Conservation (phyloP, 2,329 filamentous ascomycete species). For the Xylariales sp. region DNA sequence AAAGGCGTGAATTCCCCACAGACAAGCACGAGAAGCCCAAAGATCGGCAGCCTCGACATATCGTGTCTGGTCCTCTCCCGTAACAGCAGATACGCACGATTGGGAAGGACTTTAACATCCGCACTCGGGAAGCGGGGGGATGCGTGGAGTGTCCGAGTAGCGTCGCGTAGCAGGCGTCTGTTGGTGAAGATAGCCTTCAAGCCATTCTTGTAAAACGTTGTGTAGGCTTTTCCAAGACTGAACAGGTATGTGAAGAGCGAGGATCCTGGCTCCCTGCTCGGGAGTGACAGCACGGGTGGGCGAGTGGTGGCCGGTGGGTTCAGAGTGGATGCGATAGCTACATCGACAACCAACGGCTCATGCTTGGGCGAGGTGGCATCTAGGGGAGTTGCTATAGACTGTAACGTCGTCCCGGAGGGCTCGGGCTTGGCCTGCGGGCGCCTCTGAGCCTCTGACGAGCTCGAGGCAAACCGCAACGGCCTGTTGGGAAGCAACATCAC, state of each 20-base stretch:
- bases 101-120: conserved; percentile 47
- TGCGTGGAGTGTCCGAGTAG: conserved; percentile 29
- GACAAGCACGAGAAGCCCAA: conserved; percentile 69
- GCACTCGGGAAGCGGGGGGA: conserved; percentile 9
- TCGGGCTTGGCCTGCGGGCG: too few species aligned
- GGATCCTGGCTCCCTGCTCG: conserved; percentile 43
- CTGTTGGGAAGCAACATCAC: not conserved
- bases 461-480: conserved; percentile 6
- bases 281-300: conserved; percentile 64
- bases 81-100: conserved; percentile 68
- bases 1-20: conserved; percentile 86
- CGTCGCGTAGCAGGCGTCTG: conserved; percentile 42
- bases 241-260: conserved; percentile 50
- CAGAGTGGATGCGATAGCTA: conserved; percentile 31
- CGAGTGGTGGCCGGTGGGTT: conserved; percentile 73
- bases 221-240: conserved; percentile 68
- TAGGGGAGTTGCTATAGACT: conserved; percentile 7
- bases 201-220: conserved; percentile 83
- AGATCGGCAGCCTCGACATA: conserved; percentile 71
- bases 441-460: conserved; percentile 2
- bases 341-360: conserved; percentile 2
- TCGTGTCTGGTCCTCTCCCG: conserved; percentile 66
- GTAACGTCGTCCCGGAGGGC: too few species aligned
- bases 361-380: conserved; percentile 7
- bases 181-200: conserved; percentile 72